phyloP scores from a whole-genome alignment of 2,329 filamentous ascomycete genomes.

The Aspergillus aculeatus region DNA sequence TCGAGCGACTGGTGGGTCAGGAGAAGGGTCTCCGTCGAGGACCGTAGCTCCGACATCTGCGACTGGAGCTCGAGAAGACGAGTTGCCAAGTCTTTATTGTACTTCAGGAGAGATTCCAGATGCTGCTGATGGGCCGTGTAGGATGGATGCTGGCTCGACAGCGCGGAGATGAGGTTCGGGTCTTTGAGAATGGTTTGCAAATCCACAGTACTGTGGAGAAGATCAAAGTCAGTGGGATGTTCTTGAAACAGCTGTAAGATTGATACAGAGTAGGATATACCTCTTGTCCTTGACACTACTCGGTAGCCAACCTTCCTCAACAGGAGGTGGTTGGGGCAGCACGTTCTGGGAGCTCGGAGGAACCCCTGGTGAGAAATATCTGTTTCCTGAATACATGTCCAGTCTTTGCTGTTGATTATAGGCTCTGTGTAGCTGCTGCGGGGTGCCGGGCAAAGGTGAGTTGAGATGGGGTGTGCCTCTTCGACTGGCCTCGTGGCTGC shows the following conservation, averaged over 20 bases:
- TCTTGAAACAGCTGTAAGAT: neutral
- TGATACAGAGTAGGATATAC: conserved; percentile 48
- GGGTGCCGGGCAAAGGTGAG: conserved; percentile 46
- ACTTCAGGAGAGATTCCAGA: conserved; percentile 63
- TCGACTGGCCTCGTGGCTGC: conserved; percentile 66
- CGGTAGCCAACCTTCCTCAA: conserved; percentile 73
- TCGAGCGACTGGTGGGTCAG: conserved; percentile 82
- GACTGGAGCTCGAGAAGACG: conserved; percentile 44
- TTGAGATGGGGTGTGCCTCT: conserved; percentile 60
- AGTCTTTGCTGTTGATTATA: conserved; percentile 21
- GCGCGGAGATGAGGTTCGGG: conserved; percentile 67
- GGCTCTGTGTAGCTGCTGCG: conserved; percentile 35
- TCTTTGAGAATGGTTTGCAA: conserved; percentile 77
- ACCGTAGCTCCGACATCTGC: conserved; percentile 56
- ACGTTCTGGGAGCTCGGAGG: conserved; percentile 16
- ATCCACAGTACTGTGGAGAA: conserved; percentile 30
- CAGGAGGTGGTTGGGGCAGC: conserved; percentile 31
- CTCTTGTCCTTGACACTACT: conserved; percentile 75
- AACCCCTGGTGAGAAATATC: conserved; percentile 12
- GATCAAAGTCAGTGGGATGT: neutral
- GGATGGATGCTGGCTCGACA: conserved; percentile 74
- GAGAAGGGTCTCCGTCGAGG: conserved; percentile 74
- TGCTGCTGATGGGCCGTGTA: conserved; percentile 63
- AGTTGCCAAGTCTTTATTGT: conserved; percentile 69
- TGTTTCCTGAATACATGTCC: conserved; percentile 8